Conservation (phyloP, 768 basidiomycete genomes). For the Boletus pseudopeckii region DNA sequence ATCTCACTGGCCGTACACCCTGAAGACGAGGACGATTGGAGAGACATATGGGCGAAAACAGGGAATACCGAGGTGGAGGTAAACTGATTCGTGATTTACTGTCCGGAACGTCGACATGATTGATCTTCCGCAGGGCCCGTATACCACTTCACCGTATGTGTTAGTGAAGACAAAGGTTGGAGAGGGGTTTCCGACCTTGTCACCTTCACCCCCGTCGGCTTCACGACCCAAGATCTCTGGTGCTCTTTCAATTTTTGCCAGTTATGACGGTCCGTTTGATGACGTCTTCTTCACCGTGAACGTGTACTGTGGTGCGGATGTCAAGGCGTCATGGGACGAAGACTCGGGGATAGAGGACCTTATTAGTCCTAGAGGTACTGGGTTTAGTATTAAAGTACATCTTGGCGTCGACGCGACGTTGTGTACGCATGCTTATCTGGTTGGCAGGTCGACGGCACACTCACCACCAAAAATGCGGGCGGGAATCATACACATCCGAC, state of each 20-base stretch:
- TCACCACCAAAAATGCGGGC: constrained; percentile 73
- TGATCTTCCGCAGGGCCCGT: constrained; percentile 33
- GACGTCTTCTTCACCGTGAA: constrained; percentile 69
- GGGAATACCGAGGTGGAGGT: constrained; percentile 40
- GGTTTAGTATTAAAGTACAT: constrained; percentile 17
- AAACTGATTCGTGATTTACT: neutral
- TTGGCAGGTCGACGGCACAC: constrained; percentile 52
- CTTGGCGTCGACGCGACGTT: neutral
- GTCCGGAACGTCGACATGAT: neutral
- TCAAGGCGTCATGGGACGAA: constrained; percentile 48
- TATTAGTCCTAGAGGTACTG: neutral
- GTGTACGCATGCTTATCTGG: neutral
- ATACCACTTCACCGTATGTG: constrained; percentile 46
- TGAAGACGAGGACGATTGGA: constrained; percentile 43
- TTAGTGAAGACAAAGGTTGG: constrained; percentile 26
- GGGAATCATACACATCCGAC: constrained; percentile 79
- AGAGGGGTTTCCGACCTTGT: constrained; percentile 25
- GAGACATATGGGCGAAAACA: constrained; percentile 22
- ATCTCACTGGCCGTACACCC: constrained; percentile 48
- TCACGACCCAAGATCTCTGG: constrained; percentile 28
- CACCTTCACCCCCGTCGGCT: neutral
- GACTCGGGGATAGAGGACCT: constrained; percentile 17
- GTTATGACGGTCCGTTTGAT: constrained; percentile 63
- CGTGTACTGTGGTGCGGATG: constrained; percentile 40
- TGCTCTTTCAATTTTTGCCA: constrained; percentile 52